Conservation (phyloP, 108 stramenopile genomes). For the Cyclostephanos tholiformis region DNA sequence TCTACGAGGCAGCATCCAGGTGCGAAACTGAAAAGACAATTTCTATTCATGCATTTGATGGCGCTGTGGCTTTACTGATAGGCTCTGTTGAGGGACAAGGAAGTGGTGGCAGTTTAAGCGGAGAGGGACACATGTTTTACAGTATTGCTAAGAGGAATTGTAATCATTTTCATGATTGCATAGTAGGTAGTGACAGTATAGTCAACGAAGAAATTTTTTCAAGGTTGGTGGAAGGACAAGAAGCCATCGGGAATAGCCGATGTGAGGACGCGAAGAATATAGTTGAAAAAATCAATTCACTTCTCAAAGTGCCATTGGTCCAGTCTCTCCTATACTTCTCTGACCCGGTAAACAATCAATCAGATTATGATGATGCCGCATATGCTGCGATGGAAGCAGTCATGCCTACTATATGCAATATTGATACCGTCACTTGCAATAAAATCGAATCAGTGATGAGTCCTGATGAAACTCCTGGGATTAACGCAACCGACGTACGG, state of each 20-base stretch:
- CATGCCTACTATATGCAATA: constrained; percentile 24
- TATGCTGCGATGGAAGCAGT: constrained; percentile 39
- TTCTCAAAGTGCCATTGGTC: constrained; percentile 53
- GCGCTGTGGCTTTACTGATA: constrained; percentile 66
- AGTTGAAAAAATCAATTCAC: constrained; percentile 45
- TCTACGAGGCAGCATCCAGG: constrained; percentile 57
- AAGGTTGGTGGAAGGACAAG: constrained; percentile 52
- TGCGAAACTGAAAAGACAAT: constrained; percentile 36
- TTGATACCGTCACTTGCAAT: constrained; percentile 14
- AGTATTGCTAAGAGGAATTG: constrained; percentile 62
- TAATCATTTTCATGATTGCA: constrained; percentile 66
- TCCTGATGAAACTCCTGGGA: background rate
- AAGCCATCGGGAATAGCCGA: constrained; percentile 29
- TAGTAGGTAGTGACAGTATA: constrained; percentile 40
- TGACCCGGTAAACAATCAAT: constrained; percentile 5
- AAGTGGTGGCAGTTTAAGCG: constrained; percentile 24
- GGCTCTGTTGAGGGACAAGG: constrained; percentile 68
- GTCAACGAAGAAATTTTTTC: constrained; percentile 57
- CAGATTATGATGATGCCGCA: constrained; percentile 36
- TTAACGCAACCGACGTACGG: constrained; percentile 6
- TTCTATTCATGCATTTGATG: constrained; percentile 60
- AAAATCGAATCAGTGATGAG: constrained; percentile 34
- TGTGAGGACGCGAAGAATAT: constrained; percentile 45
- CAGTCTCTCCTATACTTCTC: constrained; percentile 59
- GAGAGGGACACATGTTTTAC: constrained; percentile 65